Base-by-base conservation (phyloP, 495 filamentous ascomycete genomes). In the Xylaria castorea region DNA sequence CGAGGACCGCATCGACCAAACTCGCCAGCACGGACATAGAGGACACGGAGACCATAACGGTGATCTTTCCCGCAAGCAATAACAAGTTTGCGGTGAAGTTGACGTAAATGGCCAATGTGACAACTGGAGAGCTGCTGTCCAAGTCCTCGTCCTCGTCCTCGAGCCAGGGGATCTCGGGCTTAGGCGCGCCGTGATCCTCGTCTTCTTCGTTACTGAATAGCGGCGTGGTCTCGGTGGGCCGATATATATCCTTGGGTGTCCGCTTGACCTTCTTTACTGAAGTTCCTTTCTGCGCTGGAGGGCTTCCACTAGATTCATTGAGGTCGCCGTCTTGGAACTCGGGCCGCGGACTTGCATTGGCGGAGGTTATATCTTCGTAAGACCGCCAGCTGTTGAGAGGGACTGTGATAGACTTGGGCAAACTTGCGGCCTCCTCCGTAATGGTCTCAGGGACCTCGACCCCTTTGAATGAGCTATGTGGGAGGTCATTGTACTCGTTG, bases 21-120 rank as follows among this genome's bases (percentile, higher is more conserved):
- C 91, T 93, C 20, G 95, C 95, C 16, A 98, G 86, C 18, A 98
- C 92, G 5, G 94, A 97, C 69, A 98, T 89, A 20, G 94, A 97
- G 48, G 87, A 92, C 0, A 94, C 95, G 67, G 93, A 87, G 8
- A 91, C 75, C 58, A 94, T 91, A 30, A 95, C 94, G 64, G 87
- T 89, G 53, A 96, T 90, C 77, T 98, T 98, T 34, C 93, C 91
- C 5, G 84, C 88, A 1, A 98, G 86, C 5, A 98, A 85, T 51
- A 94, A 80, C 6, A 91, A 81, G 76, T 98, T 98, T 53, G 95
- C 95, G n/a, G 87, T 81, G 53, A 97, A 88, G 78, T 97, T 98
- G 76, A 97, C 80, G 75, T 93, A 94, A 75, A 98, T 94, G 48
- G 95, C 94, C 22, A 94, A 71, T 27, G 89, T 88, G 42, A 97